A percentile compares a stretch with the other conserved stretches of the same genome.
Evolutionary conservation across 2,329 filamentous ascomycete genomes (phyloP).

Genomic region (Alternaria consortialis): DNA sequence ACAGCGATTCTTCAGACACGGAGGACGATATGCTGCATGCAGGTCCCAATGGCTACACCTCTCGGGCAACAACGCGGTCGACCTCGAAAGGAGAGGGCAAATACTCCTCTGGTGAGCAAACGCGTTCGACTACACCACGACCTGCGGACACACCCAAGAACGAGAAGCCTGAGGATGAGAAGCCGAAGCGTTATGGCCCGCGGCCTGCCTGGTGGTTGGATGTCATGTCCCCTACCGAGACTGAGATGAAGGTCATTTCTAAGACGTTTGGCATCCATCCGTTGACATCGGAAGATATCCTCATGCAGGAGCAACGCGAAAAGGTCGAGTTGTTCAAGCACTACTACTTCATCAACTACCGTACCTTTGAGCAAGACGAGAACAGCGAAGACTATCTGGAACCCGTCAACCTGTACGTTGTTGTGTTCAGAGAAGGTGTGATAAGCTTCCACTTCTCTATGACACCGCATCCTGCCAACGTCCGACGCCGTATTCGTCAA

Average conservation of each 20-base stretch:
- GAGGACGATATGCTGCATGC: constrained; percentile 48
- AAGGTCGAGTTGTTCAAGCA: constrained; percentile 97
- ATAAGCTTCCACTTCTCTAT: constrained; percentile 97
- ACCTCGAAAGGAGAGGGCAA: neutral
- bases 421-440: constrained; percentile 95
- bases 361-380: constrained; percentile 94
- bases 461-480: constrained; percentile 94
- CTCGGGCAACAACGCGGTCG: constrained; percentile 35
- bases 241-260: constrained; percentile 92
- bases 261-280: constrained; percentile 97
- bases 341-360: constrained; percentile 99
- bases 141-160: constrained; percentile 57
- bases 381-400: constrained; percentile 90
- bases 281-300: constrained; percentile 93
- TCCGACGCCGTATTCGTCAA: constrained; percentile 90
- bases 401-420: constrained; percentile 96
- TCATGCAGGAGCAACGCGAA: constrained; percentile 96
- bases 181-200: constrained; percentile 67
- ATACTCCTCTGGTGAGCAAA: constrained; percentile 43
- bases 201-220: constrained; percentile 98
- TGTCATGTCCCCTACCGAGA: constrained; percentile 86
- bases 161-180: constrained; percentile 36
- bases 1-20: constrained; percentile 69
- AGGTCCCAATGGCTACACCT: constrained; percentile 37
- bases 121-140: neutral